Base-by-base conservation (phyloP, 202 grass and related monocot genomes). In the Alloteropsis angusta region DNA sequence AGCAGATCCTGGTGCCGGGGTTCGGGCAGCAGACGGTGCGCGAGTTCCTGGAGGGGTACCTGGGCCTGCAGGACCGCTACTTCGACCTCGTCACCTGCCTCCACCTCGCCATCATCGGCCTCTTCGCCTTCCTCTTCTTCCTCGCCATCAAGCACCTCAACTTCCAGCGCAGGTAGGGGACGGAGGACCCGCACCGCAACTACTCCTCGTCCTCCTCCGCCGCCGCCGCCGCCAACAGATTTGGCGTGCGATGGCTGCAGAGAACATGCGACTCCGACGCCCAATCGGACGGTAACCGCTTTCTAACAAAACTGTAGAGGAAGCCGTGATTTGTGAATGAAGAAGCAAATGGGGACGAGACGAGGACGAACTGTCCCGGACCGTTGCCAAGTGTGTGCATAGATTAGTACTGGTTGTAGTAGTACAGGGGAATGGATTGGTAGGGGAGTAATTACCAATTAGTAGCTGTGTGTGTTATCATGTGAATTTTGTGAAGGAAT, bases 111-210 rank as follows among this genome's bases (percentile, higher is more conserved):
- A 67, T 81, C 37, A 93, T 91, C 60, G 65, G 87, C 7, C 82
- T 98, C 49, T 93, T 98, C 44, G 57, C 81, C 43, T 89, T 89
- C 30, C 55, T 98, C 77, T 95, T 95, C 67, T 75, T 82, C 77
- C 62, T 98, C 80, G 71, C 84, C 87, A 90, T 95, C 71, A 98
- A 91, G 81, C 22, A 95, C 82, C 87, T 95, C 28, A 98, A 89
- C 69, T 98, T 98, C 79, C 96, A 91, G 80, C 83, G 66, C 76
- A 88, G 89, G 62, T 98, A 88, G 76, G 6, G 3, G 39, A 35
- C 56, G 14, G 45, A 16, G 13, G 45, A 15, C 14, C 13, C 26
- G 5, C 19, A 30, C 28, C 28, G 28, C 28, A 30, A 30, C 28
- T 30, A 1, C 28, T 30, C 28, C 28, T 1, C n/a, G n/a, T n/a